Conservation (phyloP, 768 basidiomycete genomes). For the Lactifluus hygrophoroides region DNA sequence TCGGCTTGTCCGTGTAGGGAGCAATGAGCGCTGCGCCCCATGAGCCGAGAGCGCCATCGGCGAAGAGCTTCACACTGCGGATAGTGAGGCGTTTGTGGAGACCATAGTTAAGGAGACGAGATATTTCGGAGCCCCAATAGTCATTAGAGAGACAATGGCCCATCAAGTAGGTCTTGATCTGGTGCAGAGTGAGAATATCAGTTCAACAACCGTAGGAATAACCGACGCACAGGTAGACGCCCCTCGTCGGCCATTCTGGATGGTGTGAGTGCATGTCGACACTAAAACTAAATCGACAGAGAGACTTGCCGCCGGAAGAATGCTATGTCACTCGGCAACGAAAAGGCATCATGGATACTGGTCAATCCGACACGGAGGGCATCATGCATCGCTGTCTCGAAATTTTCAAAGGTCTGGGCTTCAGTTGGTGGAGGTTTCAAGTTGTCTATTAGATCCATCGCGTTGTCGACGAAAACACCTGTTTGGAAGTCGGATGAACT, state of each 20-base stretch:
- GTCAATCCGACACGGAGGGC: slow-evolving; percentile 78
- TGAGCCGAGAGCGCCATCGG: slow-evolving; percentile 86
- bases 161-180: slow-evolving; percentile 61
- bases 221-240: slow-evolving; percentile 52
- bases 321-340: slow-evolving; percentile 39
- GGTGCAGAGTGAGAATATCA: background rate
- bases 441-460: slow-evolving; percentile 63
- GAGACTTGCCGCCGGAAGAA: slow-evolving; percentile 56
- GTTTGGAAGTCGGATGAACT: background rate
- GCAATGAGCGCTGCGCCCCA: slow-evolving; percentile 85
- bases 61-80: slow-evolving; percentile 64
- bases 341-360: slow-evolving; percentile 76
- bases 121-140: slow-evolving; percentile 33
- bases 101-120: slow-evolving; percentile 27
- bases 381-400: slow-evolving; percentile 54
- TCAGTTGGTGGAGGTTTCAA: slow-evolving; percentile 48
- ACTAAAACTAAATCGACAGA: background rate
- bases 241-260: slow-evolving; percentile 59
- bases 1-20: slow-evolving; percentile 77
- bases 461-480: slow-evolving; percentile 83
- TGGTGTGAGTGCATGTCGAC: slow-evolving; percentile 5
- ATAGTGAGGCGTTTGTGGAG: slow-evolving; percentile 28
- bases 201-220: background rate
- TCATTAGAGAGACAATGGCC: slow-evolving; percentile 30
- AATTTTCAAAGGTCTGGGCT: slow-evolving; percentile 47